These are phyloP conservation scores for Elsinoe australis DNA, from an alignment of 2,329 filamentous ascomycete species.

Conservation along the genomic window DNA sequence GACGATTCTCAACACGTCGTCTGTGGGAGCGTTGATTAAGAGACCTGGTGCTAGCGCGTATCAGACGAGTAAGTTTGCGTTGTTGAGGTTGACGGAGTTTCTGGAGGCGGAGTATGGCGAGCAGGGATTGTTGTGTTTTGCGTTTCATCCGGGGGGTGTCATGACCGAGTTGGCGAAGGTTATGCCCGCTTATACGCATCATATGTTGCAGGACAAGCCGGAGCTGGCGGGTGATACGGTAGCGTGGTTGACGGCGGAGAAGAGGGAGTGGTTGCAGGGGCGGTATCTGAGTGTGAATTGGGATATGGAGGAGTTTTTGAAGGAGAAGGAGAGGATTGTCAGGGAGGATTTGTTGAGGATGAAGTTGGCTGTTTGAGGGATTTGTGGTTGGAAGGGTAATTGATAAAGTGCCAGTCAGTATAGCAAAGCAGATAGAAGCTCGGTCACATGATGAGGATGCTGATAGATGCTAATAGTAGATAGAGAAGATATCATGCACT, in stretches of 20 bases:
- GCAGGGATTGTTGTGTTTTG: slow-evolving; percentile 37
- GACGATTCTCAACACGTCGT: slow-evolving; percentile 38
- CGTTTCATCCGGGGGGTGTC: slow-evolving; percentile 42
- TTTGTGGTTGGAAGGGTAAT: not conserved
- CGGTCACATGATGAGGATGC: too few relatives aligned
- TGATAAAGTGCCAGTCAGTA: too few relatives aligned
- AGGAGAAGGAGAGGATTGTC: slow-evolving; percentile 31
- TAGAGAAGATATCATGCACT: too few relatives aligned
- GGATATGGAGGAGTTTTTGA: slow-evolving; percentile 34
- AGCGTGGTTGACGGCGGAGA: slow-evolving; percentile 29
- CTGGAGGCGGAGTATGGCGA: slow-evolving; percentile 38
- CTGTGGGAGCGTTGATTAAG: slow-evolving; percentile 34
- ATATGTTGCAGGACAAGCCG: slow-evolving; percentile 26
- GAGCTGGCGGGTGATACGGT: slow-evolving; percentile 29
- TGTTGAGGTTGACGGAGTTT: slow-evolving; percentile 41
- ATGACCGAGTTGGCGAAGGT: slow-evolving; percentile 37
- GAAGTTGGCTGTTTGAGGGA: slow-evolving; percentile 17
- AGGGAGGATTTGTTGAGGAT: slow-evolving; percentile 32
- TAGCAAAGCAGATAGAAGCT: too few relatives aligned
- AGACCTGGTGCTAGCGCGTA: slow-evolving; percentile 38
- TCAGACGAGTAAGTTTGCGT: slow-evolving; percentile 41
- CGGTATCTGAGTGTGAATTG: slow-evolving; percentile 34
- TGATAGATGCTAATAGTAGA: too few relatives aligned
- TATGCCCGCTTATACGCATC: slow-evolving; percentile 29
- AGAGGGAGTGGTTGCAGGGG: slow-evolving; percentile 34